Evolutionary conservation across 768 basidiomycete genomes (phyloP), one percentile per base, ranked within the genome.

Genomic region (Dioszegia hungarica): DNA sequence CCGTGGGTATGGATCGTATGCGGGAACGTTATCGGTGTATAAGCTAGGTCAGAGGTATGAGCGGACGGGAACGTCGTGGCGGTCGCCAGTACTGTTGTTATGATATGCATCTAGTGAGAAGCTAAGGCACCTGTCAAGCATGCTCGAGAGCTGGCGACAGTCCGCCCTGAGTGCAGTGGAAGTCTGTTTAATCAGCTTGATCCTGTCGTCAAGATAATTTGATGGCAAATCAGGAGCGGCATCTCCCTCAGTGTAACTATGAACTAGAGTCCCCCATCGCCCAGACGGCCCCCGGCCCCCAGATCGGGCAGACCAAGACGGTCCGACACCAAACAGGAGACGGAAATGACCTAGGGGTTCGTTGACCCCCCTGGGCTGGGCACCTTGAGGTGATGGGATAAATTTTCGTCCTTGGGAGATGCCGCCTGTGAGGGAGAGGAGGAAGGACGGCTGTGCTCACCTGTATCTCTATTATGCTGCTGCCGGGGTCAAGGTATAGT

Each of bases 201-300:
- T 40, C n/a, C n/a, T n/a, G n/a, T 40, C 39, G 17, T 5, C 4
- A 14, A 29, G 28, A 33, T 33, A 14, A 33, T 14, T 14, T 6
- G 15, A 47, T n/a, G 25, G 6, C 4, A 4, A 4, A 20, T 28
- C 24, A 36, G 33, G 10, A 6, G n/a, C n/a, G 29, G 24, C 36
- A 38, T 53, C 37, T 63, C 63, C 65, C 68, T 70, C 68, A 70
- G 68, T 70, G 68, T 70, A 70, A 70, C 68, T 70, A 70, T 70
- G 68, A 70, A 59, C 61, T 64, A 66, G 48, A 47, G n/a, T 58
- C 67, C 68, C 63, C 59, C 65, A 62, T 60, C 46, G 59, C 59
- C 60, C 65, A 57, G 63, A 65, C 67, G 59, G 59, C 62, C 29
- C 54, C 46, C 50, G 20, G 47, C 56, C 27, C 56, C 37, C 45